Conservation (phyloP, 345 rosid genomes). For the Pistacia atlantica region DNA sequence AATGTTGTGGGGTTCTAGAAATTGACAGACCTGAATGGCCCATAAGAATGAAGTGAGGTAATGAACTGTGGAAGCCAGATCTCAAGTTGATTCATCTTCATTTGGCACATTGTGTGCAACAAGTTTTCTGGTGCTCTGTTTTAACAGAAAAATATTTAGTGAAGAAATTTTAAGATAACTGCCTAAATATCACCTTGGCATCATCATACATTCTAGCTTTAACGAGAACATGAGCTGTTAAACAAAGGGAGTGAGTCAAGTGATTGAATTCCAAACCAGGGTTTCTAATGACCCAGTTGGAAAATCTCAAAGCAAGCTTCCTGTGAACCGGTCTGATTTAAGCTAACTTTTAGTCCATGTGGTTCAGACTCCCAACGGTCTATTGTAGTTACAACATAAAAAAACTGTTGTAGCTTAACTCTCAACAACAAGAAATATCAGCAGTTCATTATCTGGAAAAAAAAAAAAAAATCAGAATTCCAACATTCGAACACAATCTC, state of each 20-base stretch:
- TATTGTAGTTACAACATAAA: slow-evolving; percentile 13
- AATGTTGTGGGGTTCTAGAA: too few relatives aligned
- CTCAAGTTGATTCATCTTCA: too few relatives aligned
- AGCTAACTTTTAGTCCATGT: slow-evolving; percentile 70
- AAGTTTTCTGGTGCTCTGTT: too few relatives aligned
- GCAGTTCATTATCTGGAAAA: slow-evolving; percentile 19
- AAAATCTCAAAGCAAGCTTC: slow-evolving; percentile 79
- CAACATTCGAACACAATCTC: too few relatives aligned
- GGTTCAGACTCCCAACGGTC: slow-evolving; percentile 91
- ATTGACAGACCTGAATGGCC: too few relatives aligned
- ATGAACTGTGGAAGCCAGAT: too few relatives aligned
- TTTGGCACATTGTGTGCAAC: slow-evolving; percentile 13
- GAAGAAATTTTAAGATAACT: slow-evolving; percentile 46
- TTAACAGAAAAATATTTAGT: too few relatives aligned
- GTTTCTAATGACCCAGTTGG: slow-evolving; percentile 64
- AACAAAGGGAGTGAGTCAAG: slow-evolving; percentile 54
- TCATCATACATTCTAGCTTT: slow-evolving; percentile 82
- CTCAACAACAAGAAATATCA: too few relatives aligned
- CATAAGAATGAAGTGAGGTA: too few relatives aligned
- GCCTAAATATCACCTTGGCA: slow-evolving; percentile 62
- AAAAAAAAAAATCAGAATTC: too few relatives aligned
- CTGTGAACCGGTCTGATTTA: slow-evolving; percentile 83
- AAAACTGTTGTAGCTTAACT: too few relatives aligned
- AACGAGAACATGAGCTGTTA: slow-evolving; percentile 71
- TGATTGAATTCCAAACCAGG: slow-evolving; percentile 68